Evolutionary conservation across 148 eudicot species (phyloP).

Genomic region (Hydrangea macrophylla): DNA sequence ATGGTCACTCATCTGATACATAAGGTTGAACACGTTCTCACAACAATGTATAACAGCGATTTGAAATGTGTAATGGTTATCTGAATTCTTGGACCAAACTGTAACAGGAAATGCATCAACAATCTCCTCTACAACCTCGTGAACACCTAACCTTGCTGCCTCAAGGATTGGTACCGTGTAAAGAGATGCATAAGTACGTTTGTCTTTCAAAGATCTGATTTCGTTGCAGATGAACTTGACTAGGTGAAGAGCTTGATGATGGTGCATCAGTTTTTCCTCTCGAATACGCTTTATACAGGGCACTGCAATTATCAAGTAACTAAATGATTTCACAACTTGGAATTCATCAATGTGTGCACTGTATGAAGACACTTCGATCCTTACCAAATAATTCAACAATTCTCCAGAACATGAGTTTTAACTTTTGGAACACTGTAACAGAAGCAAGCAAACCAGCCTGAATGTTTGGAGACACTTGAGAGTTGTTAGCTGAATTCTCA

Average conservation of each 20-base stretch:
- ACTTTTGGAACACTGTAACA: conserved; percentile 6
- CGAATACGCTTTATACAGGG: conserved; percentile 13
- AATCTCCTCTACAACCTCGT: conserved; percentile 24
- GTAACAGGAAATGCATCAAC: conserved; percentile 15
- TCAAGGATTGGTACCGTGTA: not conserved
- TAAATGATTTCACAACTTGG: not conserved
- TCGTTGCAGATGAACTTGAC: conserved; percentile 16
- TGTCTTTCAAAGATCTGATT: not conserved
- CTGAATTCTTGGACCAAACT: not conserved
- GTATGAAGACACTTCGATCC: not conserved
- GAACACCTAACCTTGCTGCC: conserved; percentile 13
- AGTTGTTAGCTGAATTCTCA: conserved; percentile 10
- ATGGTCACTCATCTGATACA: conserved; percentile 5
- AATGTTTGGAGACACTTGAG: not conserved
- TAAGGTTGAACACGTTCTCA: conserved; percentile 3
- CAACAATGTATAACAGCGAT: conserved; percentile 17
- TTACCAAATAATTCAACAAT: conserved; percentile 10
- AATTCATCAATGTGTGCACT: not conserved
- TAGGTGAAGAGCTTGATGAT: conserved; percentile 12
- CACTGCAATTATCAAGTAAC: conserved; percentile 6
- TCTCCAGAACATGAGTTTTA: conserved; percentile 2
- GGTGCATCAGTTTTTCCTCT: conserved; percentile 16
- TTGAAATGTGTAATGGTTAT: conserved; percentile 1
- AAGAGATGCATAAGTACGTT: conserved; percentile 3
- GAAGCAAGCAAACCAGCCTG: not conserved